phyloP scores from a whole-genome alignment of 2,329 filamentous ascomycete species.

The Colletotrichum siamense region DNA sequence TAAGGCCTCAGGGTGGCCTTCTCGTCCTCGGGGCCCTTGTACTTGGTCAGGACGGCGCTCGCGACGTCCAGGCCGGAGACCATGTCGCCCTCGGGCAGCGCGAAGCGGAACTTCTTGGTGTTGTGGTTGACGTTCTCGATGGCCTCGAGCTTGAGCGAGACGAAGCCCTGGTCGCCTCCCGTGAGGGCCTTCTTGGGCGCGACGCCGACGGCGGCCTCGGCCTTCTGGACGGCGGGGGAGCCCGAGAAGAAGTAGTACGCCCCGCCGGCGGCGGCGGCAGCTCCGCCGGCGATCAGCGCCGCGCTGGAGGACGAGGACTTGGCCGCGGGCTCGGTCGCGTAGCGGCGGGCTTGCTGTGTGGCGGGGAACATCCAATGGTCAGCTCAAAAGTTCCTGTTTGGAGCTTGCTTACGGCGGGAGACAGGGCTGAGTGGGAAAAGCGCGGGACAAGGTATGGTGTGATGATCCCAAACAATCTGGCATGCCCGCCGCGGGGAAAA shows the following conservation, averaged over 20 bases:
- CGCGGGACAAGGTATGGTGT: not conserved
- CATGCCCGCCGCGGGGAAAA: not conserved
- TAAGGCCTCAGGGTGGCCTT: slow-evolving; percentile 93
- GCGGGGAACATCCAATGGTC: slow-evolving; percentile 34
- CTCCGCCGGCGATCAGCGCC: slow-evolving; percentile 66
- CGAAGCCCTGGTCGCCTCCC: slow-evolving; percentile 88
- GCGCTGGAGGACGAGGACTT: slow-evolving; percentile 61
- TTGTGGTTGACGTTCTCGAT: slow-evolving; percentile 89
- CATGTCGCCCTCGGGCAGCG: slow-evolving; percentile 81
- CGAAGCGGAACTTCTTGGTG: slow-evolving; percentile 91
- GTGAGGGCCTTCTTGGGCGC: slow-evolving; percentile 64
- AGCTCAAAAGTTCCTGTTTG: not conserved
- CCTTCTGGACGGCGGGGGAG: slow-evolving; percentile 54
- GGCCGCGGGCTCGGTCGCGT: slow-evolving; percentile 67
- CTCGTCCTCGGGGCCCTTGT: slow-evolving; percentile 79
- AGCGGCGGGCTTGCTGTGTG: slow-evolving; percentile 57
- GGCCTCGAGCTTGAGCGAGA: slow-evolving; percentile 79
- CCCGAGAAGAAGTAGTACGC: slow-evolving; percentile 62
- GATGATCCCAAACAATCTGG: not conserved
- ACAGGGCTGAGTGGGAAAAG: not conserved
- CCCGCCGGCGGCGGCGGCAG: slow-evolving; percentile 61
- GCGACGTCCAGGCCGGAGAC: slow-evolving; percentile 83
- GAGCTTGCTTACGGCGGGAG: not conserved
- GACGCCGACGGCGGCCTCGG: slow-evolving; percentile 52
- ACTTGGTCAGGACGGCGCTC: slow-evolving; percentile 92